These are phyloP conservation scores for Penicillium sp. DNA, from an alignment of 2,329 filamentous ascomycete species.

Conservation along the genomic window DNA sequence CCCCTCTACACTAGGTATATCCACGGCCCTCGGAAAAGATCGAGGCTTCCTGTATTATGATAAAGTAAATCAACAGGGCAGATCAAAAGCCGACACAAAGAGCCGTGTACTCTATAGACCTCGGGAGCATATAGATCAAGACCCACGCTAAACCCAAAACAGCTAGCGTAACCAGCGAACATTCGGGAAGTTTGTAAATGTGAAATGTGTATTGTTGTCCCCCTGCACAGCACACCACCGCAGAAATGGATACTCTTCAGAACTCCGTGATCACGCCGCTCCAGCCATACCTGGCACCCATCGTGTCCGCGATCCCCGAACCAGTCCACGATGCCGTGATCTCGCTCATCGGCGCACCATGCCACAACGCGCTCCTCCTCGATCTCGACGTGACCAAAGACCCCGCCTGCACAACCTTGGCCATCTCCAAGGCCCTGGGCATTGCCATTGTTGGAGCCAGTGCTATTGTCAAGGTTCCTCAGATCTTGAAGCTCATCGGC, in stretches of 20 bases:
- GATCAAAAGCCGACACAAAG: no score
- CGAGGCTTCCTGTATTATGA: no score
- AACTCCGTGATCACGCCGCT: slow-evolving; percentile 44
- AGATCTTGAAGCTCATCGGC: slow-evolving; percentile 87
- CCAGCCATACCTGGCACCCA: slow-evolving; percentile 59
- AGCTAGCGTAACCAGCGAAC: neutral
- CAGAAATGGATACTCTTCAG: slow-evolving; percentile 45
- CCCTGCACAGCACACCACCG: slow-evolving; percentile 2
- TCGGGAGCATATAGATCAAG: no score
- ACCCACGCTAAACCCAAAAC: neutral
- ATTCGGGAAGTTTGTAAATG: neutral
- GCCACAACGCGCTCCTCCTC: slow-evolving; percentile 83
- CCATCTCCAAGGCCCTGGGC: slow-evolving; percentile 87
- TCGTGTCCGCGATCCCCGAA: slow-evolving; percentile 71
- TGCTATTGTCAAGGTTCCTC: slow-evolving; percentile 91
- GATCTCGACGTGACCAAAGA: slow-evolving; percentile 75
- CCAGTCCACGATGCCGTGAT: slow-evolving; percentile 74
- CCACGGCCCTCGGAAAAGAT: no score
- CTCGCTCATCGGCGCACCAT: slow-evolving; percentile 77
- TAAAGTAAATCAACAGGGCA: no score
- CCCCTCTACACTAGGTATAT: no score
- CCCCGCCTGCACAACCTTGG: slow-evolving; percentile 80
- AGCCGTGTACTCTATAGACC: no score
- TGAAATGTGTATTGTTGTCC: neutral
- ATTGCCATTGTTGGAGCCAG: slow-evolving; percentile 91